Percentiles rank a stretch among this genome's conserved stretches.
phyloP scores from a whole-genome alignment of 2,329 filamentous ascomycete genomes.

The Pseudonectria foliicola region DNA sequence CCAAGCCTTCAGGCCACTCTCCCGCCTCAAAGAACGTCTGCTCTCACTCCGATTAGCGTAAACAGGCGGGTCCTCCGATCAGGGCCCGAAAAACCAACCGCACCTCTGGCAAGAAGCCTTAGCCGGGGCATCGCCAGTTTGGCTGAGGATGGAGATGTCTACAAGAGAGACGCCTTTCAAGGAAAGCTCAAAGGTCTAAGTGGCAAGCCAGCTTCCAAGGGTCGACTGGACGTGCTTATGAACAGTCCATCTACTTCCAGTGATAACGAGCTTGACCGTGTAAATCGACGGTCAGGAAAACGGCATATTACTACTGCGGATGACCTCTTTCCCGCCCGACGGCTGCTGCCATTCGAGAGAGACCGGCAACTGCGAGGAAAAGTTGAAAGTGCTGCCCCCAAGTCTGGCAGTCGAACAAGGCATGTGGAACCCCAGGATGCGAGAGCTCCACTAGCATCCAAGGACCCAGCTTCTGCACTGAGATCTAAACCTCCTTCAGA shows the following conservation, averaged over 20 bases:
- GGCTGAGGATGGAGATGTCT: constrained; percentile 41
- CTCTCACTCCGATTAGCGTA: constrained; percentile 31
- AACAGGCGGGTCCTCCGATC: constrained; percentile 24
- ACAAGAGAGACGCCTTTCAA: constrained; percentile 12
- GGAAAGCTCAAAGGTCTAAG: background rate
- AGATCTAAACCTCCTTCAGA: constrained; percentile 50
- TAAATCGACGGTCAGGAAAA: constrained; percentile 16
- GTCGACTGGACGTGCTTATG: constrained; percentile 28
- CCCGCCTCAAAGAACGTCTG: constrained; percentile 16
- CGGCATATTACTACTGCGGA: constrained; percentile 10
- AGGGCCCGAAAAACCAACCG: constrained; percentile 13
- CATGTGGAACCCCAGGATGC: constrained; percentile 6
- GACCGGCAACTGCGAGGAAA: constrained; percentile 9
- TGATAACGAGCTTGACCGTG: constrained; percentile 18
- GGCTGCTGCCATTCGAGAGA: constrained; percentile 32
- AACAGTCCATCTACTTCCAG: constrained; percentile 21
- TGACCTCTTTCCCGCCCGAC: constrained; percentile 31
- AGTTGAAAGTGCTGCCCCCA: constrained; percentile 7
- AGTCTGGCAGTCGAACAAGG: constrained; percentile 3
- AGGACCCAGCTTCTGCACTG: constrained; percentile 33
- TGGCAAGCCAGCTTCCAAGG: constrained; percentile 12
- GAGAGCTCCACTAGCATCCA: constrained; percentile 10
- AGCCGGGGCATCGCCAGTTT: constrained; percentile 34
- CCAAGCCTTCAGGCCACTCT: constrained; percentile 12
- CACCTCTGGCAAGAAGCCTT: constrained; percentile 18